Evolutionary conservation across 305 asterid species (phyloP).

Genomic region (Lippia alba): DNA sequence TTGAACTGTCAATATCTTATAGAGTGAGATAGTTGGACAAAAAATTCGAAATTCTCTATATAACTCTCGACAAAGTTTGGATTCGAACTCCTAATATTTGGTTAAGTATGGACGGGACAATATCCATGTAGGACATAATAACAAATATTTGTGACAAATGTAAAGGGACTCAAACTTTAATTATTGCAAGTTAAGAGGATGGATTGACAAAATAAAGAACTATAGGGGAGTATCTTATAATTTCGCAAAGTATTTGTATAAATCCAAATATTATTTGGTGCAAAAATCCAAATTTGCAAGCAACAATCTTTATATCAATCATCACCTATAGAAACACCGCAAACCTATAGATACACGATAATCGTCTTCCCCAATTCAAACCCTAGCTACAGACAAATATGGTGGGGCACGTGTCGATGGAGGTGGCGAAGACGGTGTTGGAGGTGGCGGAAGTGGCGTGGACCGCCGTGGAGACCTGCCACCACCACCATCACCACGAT

Average conservation of each 20-base stretch:
- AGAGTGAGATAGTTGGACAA: too few species aligned
- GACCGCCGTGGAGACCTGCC: conserved; percentile 77
- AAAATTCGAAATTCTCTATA: too few species aligned
- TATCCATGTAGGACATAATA: too few species aligned
- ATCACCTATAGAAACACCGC: conserved; percentile 10
- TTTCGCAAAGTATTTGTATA: conserved; percentile 18
- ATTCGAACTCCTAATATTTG: too few species aligned
- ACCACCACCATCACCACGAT: conserved; percentile 50
- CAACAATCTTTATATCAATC: conserved; percentile 15
- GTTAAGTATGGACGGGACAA: too few species aligned
- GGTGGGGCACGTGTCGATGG: conserved; percentile 52
- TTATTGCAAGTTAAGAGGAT: too few species aligned
- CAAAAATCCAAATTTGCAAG: conserved; percentile 19
- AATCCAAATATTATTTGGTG: background rate
- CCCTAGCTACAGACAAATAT: conserved; percentile 26
- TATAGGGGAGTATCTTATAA: conserved; percentile 10
- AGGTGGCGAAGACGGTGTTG: conserved; percentile 88
- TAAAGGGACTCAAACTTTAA: too few species aligned
- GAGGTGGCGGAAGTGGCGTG: conserved; percentile 96
- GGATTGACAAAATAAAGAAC: too few species aligned
- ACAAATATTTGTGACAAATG: too few species aligned
- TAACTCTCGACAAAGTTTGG: too few species aligned
- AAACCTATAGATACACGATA: background rate
- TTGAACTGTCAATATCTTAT: too few species aligned
- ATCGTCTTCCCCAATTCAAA: conserved; percentile 14